Conservation (phyloP, 768 basidiomycete species). For the Tulasnella calospora region DNA sequence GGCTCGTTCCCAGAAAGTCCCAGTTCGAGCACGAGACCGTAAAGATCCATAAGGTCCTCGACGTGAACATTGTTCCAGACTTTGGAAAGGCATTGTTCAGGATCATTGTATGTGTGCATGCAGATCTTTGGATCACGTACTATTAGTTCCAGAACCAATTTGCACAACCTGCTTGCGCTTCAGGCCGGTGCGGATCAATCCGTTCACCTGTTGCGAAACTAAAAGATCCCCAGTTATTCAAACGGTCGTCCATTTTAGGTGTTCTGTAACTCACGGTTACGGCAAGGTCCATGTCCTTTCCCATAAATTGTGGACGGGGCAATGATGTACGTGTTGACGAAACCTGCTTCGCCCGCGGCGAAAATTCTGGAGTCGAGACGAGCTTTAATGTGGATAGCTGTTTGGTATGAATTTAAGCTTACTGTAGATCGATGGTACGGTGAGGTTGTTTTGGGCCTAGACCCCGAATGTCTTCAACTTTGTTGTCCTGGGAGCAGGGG, state of each 20-base stretch:
- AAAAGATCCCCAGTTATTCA: neutral
- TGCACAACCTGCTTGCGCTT: slow-evolving; percentile 22
- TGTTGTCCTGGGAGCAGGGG: slow-evolving; percentile 29
- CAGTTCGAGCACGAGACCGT: slow-evolving; percentile 20
- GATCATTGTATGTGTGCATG: neutral
- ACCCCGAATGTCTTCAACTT: slow-evolving; percentile 31
- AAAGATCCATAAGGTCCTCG: slow-evolving; percentile 26
- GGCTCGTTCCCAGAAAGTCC: slow-evolving; percentile 13
- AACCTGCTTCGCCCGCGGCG: slow-evolving; percentile 23
- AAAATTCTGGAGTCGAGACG: slow-evolving; percentile 21
- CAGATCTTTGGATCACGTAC: neutral
- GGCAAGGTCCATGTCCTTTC: slow-evolving; percentile 18
- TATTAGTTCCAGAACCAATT: slow-evolving; percentile 25
- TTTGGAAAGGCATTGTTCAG: neutral
- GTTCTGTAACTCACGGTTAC: neutral
- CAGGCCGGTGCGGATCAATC: slow-evolving; percentile 28
- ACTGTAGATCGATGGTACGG: slow-evolving; percentile 33
- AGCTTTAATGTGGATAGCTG: neutral
- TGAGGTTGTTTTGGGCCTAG: slow-evolving; percentile 31
- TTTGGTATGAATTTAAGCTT: neutral
- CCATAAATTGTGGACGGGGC: slow-evolving; percentile 27
- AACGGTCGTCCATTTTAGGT: neutral
- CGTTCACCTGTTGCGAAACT: slow-evolving; percentile 33
- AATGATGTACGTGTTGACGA: slow-evolving; percentile 27
- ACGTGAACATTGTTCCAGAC: slow-evolving; percentile 26